A percentile compares a stretch with the other conserved stretches of the same genome.
These are phyloP conservation scores for Phaeotremella skinneri DNA, from an alignment of 768 basidiomycete genomes.

Conservation along the genomic window DNA sequence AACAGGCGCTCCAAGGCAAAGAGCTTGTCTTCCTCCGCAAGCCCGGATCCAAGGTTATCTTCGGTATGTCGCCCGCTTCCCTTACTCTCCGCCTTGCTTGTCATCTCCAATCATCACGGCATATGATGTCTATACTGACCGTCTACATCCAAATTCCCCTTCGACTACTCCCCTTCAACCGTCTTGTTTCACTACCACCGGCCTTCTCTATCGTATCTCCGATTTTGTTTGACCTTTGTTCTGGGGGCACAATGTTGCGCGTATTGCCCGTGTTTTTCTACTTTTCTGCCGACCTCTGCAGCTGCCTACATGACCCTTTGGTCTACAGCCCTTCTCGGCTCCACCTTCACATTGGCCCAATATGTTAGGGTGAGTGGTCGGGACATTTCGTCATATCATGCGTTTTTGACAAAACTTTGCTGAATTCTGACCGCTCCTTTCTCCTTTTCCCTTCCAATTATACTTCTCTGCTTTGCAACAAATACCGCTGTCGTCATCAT, in stretches of 20 bases:
- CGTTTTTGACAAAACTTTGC: too few relatives aligned
- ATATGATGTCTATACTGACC: not conserved
- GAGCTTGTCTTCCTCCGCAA: conserved; percentile 40
- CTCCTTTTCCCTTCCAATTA: too few relatives aligned
- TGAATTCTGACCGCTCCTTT: too few relatives aligned
- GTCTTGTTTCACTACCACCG: not conserved
- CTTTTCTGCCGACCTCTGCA: conserved; percentile 10
- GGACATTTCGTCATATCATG: too few relatives aligned
- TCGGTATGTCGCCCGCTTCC: not conserved
- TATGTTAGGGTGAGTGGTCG: conserved; percentile 37
- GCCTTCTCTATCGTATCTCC: not conserved
- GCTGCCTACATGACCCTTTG: conserved; percentile 46
- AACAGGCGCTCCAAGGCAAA: conserved; percentile 34
- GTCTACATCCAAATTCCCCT: not conserved
- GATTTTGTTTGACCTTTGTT: not conserved
- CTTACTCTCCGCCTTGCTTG: not conserved
- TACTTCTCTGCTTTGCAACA: too few relatives aligned
- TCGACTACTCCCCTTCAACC: not conserved
- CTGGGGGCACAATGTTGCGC: too few relatives aligned
- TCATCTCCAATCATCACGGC: not conserved
- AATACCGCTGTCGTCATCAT: too few relatives aligned
- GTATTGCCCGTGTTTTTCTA: too few relatives aligned
- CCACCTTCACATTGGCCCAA: conserved; percentile 37
- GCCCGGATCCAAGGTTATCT: conserved; percentile 25
- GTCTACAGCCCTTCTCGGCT: conserved; percentile 35